Percentiles rank a stretch among this genome's conserved stretches.
Evolutionary conservation across 73 alveolate genomes (phyloP).

Genomic region (Uronychia setigera): DNA sequence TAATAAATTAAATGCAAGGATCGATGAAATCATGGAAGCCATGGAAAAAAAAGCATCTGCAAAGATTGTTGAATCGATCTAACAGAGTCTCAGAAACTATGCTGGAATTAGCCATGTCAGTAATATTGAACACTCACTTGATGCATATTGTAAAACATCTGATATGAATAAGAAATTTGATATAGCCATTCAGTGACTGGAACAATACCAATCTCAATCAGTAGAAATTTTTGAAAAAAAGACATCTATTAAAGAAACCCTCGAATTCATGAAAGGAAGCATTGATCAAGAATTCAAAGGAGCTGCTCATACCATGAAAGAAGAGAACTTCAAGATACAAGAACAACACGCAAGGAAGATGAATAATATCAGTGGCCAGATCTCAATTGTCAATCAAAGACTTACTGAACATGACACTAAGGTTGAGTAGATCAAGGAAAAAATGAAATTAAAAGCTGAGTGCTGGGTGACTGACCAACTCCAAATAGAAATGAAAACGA

Average conservation of each 20-base stretch:
- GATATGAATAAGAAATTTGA: background rate
- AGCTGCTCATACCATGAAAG: background rate
- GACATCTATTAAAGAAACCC: background rate
- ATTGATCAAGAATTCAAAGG: background rate
- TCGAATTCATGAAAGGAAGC: background rate
- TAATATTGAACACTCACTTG: background rate
- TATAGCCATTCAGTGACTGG: background rate
- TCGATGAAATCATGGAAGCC: background rate
- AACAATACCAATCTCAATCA: background rate
- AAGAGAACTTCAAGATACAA: background rate
- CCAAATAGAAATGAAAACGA: background rate
- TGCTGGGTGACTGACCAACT: background rate
- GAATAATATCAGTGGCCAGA: background rate
- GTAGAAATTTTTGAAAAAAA: background rate
- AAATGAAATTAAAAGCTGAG: background rate
- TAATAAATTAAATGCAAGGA: background rate
- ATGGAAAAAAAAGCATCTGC: background rate
- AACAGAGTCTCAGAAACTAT: background rate
- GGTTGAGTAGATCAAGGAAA: background rate
- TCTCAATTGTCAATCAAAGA: background rate
- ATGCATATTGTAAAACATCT: background rate
- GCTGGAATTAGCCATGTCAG: background rate
- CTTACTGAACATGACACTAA: background rate
- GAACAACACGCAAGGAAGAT: background rate
- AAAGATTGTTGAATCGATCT: background rate